Conservation (phyloP, 306 rosid genomes). For the Cicer bijugum region DNA sequence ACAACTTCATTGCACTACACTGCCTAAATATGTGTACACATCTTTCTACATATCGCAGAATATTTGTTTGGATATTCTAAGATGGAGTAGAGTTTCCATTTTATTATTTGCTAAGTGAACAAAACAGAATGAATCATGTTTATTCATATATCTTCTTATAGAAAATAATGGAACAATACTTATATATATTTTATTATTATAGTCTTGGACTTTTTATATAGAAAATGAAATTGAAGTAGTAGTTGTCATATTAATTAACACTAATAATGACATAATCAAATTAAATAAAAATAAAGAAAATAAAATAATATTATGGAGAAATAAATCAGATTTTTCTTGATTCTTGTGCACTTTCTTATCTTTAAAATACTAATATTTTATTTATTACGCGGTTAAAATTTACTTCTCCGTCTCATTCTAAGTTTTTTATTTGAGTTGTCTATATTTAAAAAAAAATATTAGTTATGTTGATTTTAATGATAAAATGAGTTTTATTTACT, state of each 20-base stretch:
- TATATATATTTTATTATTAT: not conserved
- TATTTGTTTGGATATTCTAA: slow-evolving; percentile 1
- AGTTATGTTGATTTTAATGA: too few relatives aligned
- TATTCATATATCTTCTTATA: not conserved
- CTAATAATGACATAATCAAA: not conserved
- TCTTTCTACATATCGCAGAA: not conserved
- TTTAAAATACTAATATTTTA: too few relatives aligned
- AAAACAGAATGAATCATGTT: not conserved
- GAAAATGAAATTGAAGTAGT: not conserved
- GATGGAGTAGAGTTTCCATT: not conserved
- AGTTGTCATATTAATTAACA: not conserved
- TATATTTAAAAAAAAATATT: too few relatives aligned
- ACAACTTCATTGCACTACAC: not conserved
- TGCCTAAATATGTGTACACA: not conserved
- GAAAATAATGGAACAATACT: slow-evolving; percentile 1
- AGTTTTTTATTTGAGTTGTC: too few relatives aligned
- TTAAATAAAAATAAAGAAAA: not conserved
- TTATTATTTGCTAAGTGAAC: not conserved
- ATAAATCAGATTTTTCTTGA: not conserved
- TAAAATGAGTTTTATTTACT: too few relatives aligned
- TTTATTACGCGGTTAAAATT: too few relatives aligned
- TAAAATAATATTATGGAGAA: not conserved
- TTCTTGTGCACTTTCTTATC: not conserved
- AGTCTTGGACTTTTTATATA: not conserved
- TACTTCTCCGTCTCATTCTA: too few relatives aligned